These are phyloP conservation scores for Massarina eburnea DNA, from an alignment of 2,329 filamentous ascomycete species.

Conservation along the genomic window DNA sequence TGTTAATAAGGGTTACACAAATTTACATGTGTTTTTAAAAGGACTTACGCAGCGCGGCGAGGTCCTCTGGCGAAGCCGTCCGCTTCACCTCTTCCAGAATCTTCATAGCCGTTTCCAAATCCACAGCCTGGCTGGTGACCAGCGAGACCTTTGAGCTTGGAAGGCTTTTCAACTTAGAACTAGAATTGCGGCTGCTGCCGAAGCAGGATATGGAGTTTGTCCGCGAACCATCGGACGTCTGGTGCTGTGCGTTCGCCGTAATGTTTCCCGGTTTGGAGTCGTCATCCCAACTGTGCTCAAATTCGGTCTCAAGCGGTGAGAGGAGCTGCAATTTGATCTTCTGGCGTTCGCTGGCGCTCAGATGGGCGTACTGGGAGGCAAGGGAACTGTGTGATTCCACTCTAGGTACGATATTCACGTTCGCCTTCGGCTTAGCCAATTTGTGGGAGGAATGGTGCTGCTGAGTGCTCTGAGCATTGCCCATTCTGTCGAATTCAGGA, in stretches of 20 bases:
- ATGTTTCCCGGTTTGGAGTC: constrained; percentile 1
- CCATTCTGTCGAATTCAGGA: constrained; percentile 23
- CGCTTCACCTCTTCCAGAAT: constrained; percentile 52
- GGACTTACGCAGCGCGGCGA: constrained; percentile 46
- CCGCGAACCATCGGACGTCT: constrained; percentile 29
- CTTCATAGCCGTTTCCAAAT: constrained; percentile 49
- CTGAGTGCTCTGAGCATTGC: constrained; percentile 28
- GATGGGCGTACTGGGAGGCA: constrained; percentile 26
- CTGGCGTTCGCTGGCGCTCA: constrained; percentile 30
- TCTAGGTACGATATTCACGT: constrained; percentile 31
- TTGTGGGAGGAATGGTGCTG: constrained; percentile 21
- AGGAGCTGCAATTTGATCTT: constrained; percentile 32
- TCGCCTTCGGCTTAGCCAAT: constrained; percentile 41
- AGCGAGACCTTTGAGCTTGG: constrained; percentile 34
- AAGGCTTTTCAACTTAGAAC: constrained; percentile 24
- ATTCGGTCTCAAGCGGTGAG: constrained; percentile 29
- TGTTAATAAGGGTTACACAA: constrained; percentile 12
- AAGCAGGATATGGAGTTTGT: constrained; percentile 32
- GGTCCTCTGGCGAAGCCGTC: constrained; percentile 51
- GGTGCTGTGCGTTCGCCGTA: constrained; percentile 21
- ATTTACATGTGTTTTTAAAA: not conserved
- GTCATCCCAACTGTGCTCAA: constrained; percentile 20
- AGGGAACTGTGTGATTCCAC: constrained; percentile 21
- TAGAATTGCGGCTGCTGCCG: constrained; percentile 22
- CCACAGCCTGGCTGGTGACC: constrained; percentile 35